Conservation (phyloP, 345 rosid species). For the Atalantia buxifolia region DNA sequence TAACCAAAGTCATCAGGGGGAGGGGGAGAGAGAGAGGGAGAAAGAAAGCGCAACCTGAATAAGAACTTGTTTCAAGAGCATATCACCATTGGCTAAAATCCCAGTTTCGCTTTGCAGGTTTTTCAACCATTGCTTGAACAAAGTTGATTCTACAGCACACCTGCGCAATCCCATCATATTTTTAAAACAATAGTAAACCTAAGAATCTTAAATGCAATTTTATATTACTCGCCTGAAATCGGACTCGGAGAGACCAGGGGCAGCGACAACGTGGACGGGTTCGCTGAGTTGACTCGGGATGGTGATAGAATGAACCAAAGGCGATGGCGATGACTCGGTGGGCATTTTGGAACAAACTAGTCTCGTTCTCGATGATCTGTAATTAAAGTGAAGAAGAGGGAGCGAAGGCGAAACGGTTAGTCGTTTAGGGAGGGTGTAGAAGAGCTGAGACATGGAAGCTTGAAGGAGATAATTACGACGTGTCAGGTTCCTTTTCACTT, state of each 20-base stretch:
- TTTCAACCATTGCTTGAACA: constrained; percentile 79
- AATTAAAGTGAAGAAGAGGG: constrained; percentile 19
- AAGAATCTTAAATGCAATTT: background rate
- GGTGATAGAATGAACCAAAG: constrained; percentile 41
- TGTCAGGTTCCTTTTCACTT: background rate
- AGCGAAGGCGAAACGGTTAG: constrained; percentile 10
- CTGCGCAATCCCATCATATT: constrained; percentile 26
- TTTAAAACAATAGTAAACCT: background rate
- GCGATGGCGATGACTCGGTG: constrained; percentile 18
- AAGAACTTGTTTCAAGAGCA: constrained; percentile 59
- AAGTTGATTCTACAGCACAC: constrained; percentile 63
- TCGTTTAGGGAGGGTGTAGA: constrained; percentile 25
- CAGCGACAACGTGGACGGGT: constrained; percentile 57
- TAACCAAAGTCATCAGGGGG: background rate
- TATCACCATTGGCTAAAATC: constrained; percentile 55
- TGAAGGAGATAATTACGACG: background rate
- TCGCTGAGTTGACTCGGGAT: constrained; percentile 52
- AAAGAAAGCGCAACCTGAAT: constrained; percentile 48
- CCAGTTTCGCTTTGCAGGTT: constrained; percentile 76
- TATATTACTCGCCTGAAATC: constrained; percentile 54
- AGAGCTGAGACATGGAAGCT: constrained; percentile 8
- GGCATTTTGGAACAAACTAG: constrained; percentile 36
- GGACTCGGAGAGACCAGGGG: constrained; percentile 59
- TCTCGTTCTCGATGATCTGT: background rate
- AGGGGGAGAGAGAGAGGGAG: background rate